These are phyloP conservation scores for Geotrichum histeridarum DNA, from an alignment of 1,139 yeast species.

Conservation along the genomic window DNA sequence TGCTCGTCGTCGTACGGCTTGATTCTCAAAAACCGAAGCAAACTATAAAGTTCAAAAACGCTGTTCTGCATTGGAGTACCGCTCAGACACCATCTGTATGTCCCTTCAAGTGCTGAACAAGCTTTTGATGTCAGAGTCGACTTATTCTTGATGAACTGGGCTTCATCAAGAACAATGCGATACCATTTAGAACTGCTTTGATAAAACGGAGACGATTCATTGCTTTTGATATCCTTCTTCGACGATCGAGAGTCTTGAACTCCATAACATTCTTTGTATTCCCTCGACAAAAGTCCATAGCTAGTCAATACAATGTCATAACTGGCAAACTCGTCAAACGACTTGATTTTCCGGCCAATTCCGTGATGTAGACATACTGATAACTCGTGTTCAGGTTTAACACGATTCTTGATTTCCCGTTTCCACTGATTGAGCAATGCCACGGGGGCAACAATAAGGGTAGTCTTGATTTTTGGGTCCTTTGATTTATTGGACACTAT, in stretches of 20 bases:
- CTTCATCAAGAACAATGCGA: conserved; percentile 83
- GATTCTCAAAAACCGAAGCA: conserved; percentile 65
- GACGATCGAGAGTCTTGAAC: conserved; percentile 27
- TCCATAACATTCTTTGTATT: conserved; percentile 30
- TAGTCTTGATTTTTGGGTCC: conserved; percentile 45
- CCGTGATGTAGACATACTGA: conserved; percentile 62
- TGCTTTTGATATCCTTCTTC: conserved; percentile 31
- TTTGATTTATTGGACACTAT: conserved; percentile 52
- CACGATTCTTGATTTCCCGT: conserved; percentile 61
- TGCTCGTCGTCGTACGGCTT: conserved; percentile 47
- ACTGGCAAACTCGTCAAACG: conserved; percentile 45
- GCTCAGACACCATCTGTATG: conserved; percentile 71
- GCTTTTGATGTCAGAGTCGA: conserved; percentile 63
- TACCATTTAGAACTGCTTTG: conserved; percentile 44
- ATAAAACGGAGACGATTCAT: conserved; percentile 59
- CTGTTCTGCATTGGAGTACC: conserved; percentile 96
- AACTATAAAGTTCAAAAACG: conserved; percentile 73
- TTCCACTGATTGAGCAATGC: conserved; percentile 81
- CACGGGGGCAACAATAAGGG: conserved; percentile 80
- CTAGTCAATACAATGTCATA: conserved; percentile 79
- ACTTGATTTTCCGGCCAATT: conserved; percentile 30
- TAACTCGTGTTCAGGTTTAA: conserved; percentile 47
- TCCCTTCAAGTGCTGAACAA: conserved; percentile 50
- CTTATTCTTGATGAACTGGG: conserved; percentile 80
- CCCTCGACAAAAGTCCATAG: conserved; percentile 61